phyloP scores from a whole-genome alignment of 768 basidiomycete genomes.

The Rhodotorula kratochvilovae region DNA sequence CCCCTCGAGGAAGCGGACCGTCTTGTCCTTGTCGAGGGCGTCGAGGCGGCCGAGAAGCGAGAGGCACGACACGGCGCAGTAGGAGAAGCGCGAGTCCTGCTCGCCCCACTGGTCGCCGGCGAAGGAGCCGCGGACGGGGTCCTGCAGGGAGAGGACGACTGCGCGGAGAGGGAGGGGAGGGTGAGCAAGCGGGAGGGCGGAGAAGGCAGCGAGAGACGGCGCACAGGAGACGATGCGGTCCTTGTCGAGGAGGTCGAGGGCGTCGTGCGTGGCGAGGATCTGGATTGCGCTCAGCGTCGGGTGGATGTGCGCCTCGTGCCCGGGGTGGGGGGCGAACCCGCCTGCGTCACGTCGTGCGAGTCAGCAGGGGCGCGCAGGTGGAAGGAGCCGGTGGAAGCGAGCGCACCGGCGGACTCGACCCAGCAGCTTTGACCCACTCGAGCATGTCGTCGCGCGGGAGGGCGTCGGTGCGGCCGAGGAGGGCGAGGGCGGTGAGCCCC shows the following conservation, averaged over 20 bases:
- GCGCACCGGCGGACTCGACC: constrained; percentile 77
- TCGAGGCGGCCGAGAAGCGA: constrained; percentile 73
- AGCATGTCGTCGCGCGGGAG: constrained; percentile 79
- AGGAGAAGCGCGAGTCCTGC: constrained; percentile 82
- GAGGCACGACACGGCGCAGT: constrained; percentile 76
- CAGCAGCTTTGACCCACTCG: constrained; percentile 85
- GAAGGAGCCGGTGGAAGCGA: neutral
- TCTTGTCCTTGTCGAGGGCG: constrained; percentile 61
- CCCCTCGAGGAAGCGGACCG: constrained; percentile 64
- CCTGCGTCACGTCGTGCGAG: constrained; percentile 50
- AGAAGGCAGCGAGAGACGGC: constrained; percentile 42
- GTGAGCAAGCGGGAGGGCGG: neutral
- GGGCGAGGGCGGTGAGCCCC: constrained; percentile 80
- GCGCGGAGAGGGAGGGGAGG: constrained; percentile 5
- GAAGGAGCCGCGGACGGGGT: constrained; percentile 75
- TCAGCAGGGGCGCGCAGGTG: too few relatives aligned
- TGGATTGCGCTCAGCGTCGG: constrained; percentile 88
- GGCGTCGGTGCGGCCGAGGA: constrained; percentile 74
- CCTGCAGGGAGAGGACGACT: constrained; percentile 80
- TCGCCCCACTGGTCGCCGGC: constrained; percentile 90
- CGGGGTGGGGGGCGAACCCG: constrained; percentile 84
- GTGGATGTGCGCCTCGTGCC: constrained; percentile 83
- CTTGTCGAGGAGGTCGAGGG: constrained; percentile 65
- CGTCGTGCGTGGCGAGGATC: constrained; percentile 78
- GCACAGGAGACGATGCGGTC: constrained; percentile 70